Evolutionary conservation across 306 rosid genomes (phyloP).

Genomic region (Casuarina glauca): DNA sequence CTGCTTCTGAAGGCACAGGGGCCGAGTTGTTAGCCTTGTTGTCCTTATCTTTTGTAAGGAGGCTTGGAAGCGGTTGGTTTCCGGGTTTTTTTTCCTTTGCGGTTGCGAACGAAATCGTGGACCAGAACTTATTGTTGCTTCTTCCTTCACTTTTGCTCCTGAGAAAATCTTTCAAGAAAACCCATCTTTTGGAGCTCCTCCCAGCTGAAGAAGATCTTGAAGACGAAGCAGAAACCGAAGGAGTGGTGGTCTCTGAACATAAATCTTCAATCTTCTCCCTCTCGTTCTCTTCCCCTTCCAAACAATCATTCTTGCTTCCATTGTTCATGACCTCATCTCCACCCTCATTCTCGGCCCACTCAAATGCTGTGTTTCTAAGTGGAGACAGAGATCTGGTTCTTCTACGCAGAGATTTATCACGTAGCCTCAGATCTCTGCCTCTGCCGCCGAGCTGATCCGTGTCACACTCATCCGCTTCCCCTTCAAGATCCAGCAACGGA

Average conservation of each 20-base stretch:
- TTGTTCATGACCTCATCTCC: neutral
- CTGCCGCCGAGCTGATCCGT: conserved; percentile 32
- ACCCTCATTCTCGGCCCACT: conserved; percentile 52
- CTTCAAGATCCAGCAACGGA: conserved; percentile 80
- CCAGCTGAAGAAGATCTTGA: conserved; percentile 95
- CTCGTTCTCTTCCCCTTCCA: conserved; percentile 38
- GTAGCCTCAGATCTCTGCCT: conserved; percentile 84
- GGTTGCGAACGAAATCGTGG: conserved; percentile 67
- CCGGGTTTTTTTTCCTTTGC: conserved; percentile 66
- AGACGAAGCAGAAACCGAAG: conserved; percentile 76
- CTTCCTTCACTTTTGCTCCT: conserved; percentile 97
- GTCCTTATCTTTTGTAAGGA: conserved; percentile 33
- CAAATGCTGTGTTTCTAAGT: conserved; percentile 48
- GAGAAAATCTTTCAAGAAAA: conserved; percentile 83
- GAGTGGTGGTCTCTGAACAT: conserved; percentile 44
- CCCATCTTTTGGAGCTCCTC: conserved; percentile 86
- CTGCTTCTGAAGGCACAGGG: conserved; percentile 29
- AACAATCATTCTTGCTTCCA: conserved; percentile 2
- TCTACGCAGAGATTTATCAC: conserved; percentile 63
- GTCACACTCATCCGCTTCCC: conserved; percentile 28
- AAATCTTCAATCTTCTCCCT: conserved; percentile 38
- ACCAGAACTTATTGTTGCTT: conserved; percentile 89
- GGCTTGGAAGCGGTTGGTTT: conserved; percentile 10
- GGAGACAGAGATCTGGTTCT: conserved; percentile 98
- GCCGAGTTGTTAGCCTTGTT: conserved; percentile 5